These are phyloP conservation scores for Trichoderma hamatum DNA, from an alignment of 2,329 filamentous ascomycete species.

Conservation along the genomic window DNA sequence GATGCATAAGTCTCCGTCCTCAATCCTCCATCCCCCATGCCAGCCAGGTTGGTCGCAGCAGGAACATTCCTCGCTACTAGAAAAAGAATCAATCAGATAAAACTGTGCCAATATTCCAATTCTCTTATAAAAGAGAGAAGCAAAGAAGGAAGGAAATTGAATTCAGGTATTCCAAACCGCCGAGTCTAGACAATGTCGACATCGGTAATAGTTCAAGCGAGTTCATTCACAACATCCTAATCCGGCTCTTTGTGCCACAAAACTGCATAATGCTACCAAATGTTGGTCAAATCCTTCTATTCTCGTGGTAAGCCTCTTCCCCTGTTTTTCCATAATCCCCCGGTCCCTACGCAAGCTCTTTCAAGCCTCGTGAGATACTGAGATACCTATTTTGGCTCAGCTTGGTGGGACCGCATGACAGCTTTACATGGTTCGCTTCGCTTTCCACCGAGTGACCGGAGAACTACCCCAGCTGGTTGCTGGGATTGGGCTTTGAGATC, in stretches of 20 bases:
- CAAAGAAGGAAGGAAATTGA: background rate
- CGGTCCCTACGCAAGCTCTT: background rate
- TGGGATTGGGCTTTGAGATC: background rate
- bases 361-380: background rate
- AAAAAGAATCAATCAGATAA: background rate
- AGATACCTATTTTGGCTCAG: conserved; percentile 2
- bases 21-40: too few species aligned
- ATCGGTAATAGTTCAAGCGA: background rate
- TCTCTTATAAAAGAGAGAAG: background rate
- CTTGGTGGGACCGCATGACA: conserved; percentile 3
- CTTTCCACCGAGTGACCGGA: background rate
- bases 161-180: background rate
- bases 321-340: background rate
- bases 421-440: background rate
- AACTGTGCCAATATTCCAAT: background rate
- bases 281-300: conserved; percentile 2
- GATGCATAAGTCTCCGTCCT: background rate
- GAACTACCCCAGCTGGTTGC: background rate
- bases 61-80: background rate
- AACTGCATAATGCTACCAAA: conserved; percentile 8
- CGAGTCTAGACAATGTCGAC: background rate
- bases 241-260: background rate
- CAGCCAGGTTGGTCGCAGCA: background rate
- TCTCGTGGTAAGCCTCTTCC: background rate
- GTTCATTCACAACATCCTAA: conserved; percentile 4